These are phyloP conservation scores for Coemansia sp. DNA, from an alignment of 192 early-diverging fungal genomes.

Conservation along the genomic window DNA sequence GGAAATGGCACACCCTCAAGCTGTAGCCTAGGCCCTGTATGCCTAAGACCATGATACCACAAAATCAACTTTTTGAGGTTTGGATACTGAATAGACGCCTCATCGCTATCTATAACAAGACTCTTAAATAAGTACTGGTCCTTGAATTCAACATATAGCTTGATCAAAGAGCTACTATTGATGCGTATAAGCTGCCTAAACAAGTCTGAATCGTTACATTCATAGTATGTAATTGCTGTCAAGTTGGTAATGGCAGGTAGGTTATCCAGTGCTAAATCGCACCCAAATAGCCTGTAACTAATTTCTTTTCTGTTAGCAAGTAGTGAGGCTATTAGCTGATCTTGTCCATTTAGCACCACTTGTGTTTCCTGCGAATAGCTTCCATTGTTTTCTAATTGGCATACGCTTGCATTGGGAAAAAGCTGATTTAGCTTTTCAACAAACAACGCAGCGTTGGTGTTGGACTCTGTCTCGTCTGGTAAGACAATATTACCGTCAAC, in stretches of 20 bases:
- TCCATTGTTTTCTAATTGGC: not conserved
- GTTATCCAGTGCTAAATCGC: not conserved
- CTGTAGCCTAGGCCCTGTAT: not conserved
- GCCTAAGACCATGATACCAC: not conserved
- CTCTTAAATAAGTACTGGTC: not conserved
- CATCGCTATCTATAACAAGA: not conserved
- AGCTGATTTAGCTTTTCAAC: not conserved
- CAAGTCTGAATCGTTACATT: not conserved
- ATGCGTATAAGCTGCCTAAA: constrained; percentile 1
- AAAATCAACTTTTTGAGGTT: not conserved
- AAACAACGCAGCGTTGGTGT: not conserved
- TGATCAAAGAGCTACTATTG: not conserved
- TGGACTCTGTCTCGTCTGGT: not conserved
- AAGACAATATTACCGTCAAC: not conserved
- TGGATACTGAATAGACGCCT: not conserved
- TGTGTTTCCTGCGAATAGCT: not conserved
- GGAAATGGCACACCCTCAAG: constrained; percentile 1
- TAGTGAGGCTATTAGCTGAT: not conserved
- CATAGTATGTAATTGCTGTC: not conserved
- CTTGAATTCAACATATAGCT: not conserved
- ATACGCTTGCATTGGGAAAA: not conserved
- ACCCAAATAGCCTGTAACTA: not conserved
- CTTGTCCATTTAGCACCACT: not conserved
- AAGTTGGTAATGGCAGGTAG: not conserved
- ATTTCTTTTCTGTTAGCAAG: not conserved